phyloP scores from a whole-genome alignment of 768 basidiomycete species.

The Tulasnella sp. region DNA sequence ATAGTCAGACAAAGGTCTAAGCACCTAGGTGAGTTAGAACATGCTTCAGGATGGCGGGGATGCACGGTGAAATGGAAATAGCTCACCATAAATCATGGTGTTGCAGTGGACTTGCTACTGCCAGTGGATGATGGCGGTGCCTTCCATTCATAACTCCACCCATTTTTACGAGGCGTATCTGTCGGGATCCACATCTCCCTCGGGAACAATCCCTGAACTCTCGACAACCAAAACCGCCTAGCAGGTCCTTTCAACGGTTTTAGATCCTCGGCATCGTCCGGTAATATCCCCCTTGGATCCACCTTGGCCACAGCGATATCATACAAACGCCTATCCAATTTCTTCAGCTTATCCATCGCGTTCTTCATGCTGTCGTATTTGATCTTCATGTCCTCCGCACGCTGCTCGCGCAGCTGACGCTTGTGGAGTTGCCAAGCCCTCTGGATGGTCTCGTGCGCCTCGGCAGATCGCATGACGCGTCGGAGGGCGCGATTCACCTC shows the following conservation, averaged over 20 bases:
- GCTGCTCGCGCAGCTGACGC: slow-evolving; percentile 58
- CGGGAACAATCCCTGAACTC: slow-evolving; percentile 53
- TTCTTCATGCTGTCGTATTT: slow-evolving; percentile 73
- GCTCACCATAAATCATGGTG: no score
- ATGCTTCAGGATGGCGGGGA: no score
- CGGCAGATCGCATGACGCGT: slow-evolving; percentile 74
- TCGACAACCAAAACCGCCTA: slow-evolving; percentile 58
- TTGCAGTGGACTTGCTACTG: no score
- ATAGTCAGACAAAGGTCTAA: no score
- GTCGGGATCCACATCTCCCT: slow-evolving; percentile 77
- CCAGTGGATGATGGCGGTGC: slow-evolving; percentile 31
- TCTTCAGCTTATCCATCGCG: slow-evolving; percentile 74
- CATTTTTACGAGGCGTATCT: slow-evolving; percentile 68
- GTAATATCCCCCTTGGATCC: slow-evolving; percentile 56
- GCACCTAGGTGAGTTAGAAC: no score
- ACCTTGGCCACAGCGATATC: slow-evolving; percentile 31
- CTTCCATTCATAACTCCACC: slow-evolving; percentile 85
- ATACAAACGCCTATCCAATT: slow-evolving; percentile 21
- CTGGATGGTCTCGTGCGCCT: slow-evolving; percentile 87
- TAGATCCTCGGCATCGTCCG: slow-evolving; percentile 45
- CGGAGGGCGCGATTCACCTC: slow-evolving; percentile 68
- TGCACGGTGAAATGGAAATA: no score
- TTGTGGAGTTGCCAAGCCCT: slow-evolving; percentile 80
- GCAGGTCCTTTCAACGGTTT: slow-evolving; percentile 57
- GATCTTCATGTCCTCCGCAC: slow-evolving; percentile 55